These are phyloP conservation scores for Cladobotryum mycophilum DNA, from an alignment of 2,329 filamentous ascomycete species.

Conservation along the genomic window DNA sequence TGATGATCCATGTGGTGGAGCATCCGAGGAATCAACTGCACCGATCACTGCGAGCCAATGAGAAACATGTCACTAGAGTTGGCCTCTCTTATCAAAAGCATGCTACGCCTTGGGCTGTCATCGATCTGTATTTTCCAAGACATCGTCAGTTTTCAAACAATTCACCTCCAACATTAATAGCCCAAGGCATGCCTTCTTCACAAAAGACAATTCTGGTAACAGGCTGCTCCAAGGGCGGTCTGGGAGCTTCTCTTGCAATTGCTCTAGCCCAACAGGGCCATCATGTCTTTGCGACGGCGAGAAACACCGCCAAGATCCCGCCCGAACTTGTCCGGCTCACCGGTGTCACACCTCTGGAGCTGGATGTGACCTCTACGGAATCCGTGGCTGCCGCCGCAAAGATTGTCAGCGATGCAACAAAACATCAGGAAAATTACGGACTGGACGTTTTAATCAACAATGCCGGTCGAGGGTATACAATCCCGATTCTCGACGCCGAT, in stretches of 20 bases:
- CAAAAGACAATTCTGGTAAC: slow-evolving; percentile 19
- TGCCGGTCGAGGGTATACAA: slow-evolving; percentile 21
- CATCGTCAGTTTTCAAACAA: too few species aligned
- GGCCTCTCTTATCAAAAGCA: too few species aligned
- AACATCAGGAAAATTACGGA: slow-evolving; percentile 5
- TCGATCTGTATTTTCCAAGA: too few species aligned
- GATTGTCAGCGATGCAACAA: slow-evolving; percentile 3
- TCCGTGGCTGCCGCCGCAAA: slow-evolving; percentile 19
- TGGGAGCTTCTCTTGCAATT: slow-evolving; percentile 18
- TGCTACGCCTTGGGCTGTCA: too few species aligned
- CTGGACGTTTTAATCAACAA: slow-evolving; percentile 29
- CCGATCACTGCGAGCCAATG: too few species aligned
- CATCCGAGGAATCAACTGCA: too few species aligned
- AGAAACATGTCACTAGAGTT: too few species aligned
- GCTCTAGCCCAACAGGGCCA: slow-evolving; percentile 16
- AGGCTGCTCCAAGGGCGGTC: slow-evolving; percentile 20
- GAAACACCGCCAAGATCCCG: slow-evolving; percentile 21
- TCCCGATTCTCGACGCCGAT: slow-evolving; percentile 21
- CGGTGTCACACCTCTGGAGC: slow-evolving; percentile 19
- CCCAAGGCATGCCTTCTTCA: too few species aligned
- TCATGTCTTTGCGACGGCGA: slow-evolving; percentile 26
- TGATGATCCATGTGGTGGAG: too few species aligned
- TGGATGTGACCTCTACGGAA: slow-evolving; percentile 24
- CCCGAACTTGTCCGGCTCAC: slow-evolving; percentile 16
- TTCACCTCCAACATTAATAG: too few species aligned